Percentiles rank a stretch among this genome's conserved stretches.
Evolutionary conservation across 2,329 filamentous ascomycete species (phyloP).

Genomic region (Colletotrichum orchidophilum): DNA sequence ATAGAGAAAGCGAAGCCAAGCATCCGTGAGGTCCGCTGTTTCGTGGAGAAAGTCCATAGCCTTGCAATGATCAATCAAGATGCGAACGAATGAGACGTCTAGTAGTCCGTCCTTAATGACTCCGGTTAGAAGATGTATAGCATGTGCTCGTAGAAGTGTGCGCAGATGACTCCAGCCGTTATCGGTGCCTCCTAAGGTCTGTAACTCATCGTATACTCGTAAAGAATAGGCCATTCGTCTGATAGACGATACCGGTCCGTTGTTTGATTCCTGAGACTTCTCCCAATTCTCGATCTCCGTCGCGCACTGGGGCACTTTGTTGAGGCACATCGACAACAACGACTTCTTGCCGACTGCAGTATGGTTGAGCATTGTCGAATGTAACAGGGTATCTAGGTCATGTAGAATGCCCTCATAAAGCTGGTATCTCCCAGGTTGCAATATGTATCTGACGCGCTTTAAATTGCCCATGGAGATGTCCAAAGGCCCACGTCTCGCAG

Average conservation of each 20-base stretch:
- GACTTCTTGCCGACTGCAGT: constrained; percentile 41
- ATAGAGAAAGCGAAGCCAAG: constrained; percentile 46
- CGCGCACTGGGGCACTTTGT: constrained; percentile 58
- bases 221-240: constrained; percentile 51
- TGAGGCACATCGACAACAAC: constrained; percentile 59
- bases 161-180: constrained; percentile 58
- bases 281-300: constrained; percentile 54
- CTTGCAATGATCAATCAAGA: constrained; percentile 54
- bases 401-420: constrained; percentile 46
- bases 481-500: not conserved
- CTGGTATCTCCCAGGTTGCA: constrained; percentile 39
- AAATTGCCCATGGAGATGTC: not conserved
- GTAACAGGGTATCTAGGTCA: constrained; percentile 43
- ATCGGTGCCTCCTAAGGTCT: constrained; percentile 50
- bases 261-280: constrained; percentile 47
- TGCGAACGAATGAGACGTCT: constrained; percentile 48
- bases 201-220: constrained; percentile 59
- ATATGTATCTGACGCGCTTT: constrained; percentile 20
- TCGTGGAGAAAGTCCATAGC: constrained; percentile 48
- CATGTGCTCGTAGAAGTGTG: constrained; percentile 57
- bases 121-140: constrained; percentile 51
- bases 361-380: constrained; percentile 35
- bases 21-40: constrained; percentile 50
- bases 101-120: constrained; percentile 55
- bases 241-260: constrained; percentile 46